Evolutionary conservation across 1,284 basidiomycete genomes (phyloP).

Genomic region (Anthracocystis panici-leucophaei): DNA sequence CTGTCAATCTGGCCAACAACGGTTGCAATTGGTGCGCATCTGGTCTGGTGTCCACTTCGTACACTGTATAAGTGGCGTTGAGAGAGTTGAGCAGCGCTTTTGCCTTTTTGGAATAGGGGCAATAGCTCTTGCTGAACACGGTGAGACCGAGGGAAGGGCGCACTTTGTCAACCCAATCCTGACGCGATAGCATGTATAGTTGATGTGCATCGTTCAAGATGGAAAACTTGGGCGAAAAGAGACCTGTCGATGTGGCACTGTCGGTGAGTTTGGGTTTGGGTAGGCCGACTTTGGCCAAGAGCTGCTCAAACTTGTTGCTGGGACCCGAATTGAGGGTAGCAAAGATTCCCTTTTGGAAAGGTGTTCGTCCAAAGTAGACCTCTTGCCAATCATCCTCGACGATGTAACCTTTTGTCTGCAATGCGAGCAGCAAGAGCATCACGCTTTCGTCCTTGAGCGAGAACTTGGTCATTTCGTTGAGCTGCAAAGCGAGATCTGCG

Average conservation of each 20-base stretch:
- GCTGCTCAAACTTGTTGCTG: constrained; percentile 41
- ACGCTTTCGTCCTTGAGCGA: constrained; percentile 31
- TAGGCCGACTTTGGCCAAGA: constrained; percentile 35
- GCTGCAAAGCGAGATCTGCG: constrained; percentile 15
- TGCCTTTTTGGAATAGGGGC: constrained; percentile 44
- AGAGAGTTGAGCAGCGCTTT: constrained; percentile 35
- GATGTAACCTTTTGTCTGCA: constrained; percentile 21
- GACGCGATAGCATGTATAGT: constrained; percentile 33
- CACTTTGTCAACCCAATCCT: constrained; percentile 34
- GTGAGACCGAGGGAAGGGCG: constrained; percentile 27
- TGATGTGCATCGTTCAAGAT: constrained; percentile 32
- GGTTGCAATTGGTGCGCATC: constrained; percentile 45
- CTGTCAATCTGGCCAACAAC: constrained; percentile 33
- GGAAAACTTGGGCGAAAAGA: constrained; percentile 11
- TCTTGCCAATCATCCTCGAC: constrained; percentile 38
- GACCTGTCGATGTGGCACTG: not conserved
- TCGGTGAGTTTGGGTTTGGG: constrained; percentile 7
- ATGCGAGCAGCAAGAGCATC: constrained; percentile 36
- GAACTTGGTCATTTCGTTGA: constrained; percentile 34
- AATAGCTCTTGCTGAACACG: constrained; percentile 55
- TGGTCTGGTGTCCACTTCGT: constrained; percentile 43
- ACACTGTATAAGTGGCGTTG: constrained; percentile 31
- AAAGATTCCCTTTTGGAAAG: constrained; percentile 17
- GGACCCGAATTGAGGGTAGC: constrained; percentile 25
- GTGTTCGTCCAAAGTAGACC: constrained; percentile 30